Base-by-base conservation (phyloP, 1,284 basidiomycete species). In the Moesziomyces parantarcticus region DNA sequence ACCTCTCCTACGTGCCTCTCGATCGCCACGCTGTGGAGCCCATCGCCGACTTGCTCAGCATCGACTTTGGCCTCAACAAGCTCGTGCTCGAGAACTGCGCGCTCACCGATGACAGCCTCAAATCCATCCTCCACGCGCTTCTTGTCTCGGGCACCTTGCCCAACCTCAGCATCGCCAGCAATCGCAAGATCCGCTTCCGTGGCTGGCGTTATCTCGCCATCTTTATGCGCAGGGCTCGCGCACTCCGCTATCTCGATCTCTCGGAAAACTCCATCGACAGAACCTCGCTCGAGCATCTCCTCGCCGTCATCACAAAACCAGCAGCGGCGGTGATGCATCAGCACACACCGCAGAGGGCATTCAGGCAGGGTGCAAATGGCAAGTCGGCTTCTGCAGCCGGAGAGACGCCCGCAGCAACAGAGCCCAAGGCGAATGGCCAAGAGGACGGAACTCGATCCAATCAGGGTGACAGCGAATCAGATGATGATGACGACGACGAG, bases 211-310 rank as follows among this genome's bases (percentile, higher is more conserved):
- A 93, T 5, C 86, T 99, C 21, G 90, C 92, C 14, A 89, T 91
- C 22, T 97, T 93, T 84, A 84, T 94, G 23, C 86, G 87, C 21
- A 90, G 92, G 86, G 90, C 93, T 1, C 89, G 88, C 74, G 88
- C 86, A 49, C 85, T 98, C 13, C 90, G 88, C 64, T 96, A 94
- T 78, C 84, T 98, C 34, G 95, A 99, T 82, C 84, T 99, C 23
- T 95, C 93, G 1, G 92, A 93, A 67, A 97, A 92, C 71, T 84
- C 86, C 2, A 85, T 98, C 72, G 94, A 98, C 82, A 92, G 92
- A 81, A 22, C 63, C 3, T 63, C 72, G 48, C 86, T 94, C 21
- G 94, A 97, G 65, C 91, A 91, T 68, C 88, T 97, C 41, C 89
- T 92, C 0, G 88, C 88, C 36, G 90, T 91, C 16, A 61, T 85